A percentile compares a stretch with the other conserved stretches of the same genome.
These are phyloP conservation scores for Acaromyces ingoldii DNA, from an alignment of 1,284 basidiomycete species.

Conservation along the genomic window DNA sequence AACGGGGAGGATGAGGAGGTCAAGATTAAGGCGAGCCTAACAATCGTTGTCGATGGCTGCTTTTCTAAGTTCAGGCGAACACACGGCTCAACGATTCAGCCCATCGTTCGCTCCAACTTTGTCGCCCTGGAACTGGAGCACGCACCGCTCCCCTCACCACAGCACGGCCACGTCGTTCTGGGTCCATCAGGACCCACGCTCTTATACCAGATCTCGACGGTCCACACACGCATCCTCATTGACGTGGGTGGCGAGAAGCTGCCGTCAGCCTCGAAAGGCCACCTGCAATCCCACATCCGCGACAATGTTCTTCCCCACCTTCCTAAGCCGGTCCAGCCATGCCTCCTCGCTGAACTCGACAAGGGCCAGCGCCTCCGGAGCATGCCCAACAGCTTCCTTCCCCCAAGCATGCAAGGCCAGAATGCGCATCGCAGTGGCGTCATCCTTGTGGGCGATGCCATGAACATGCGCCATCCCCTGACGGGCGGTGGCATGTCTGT, in stretches of 20 bases:
- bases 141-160: slow-evolving; percentile 69
- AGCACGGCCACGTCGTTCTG: slow-evolving; percentile 64
- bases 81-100: slow-evolving; percentile 55
- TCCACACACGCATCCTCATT: slow-evolving; percentile 82
- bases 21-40: slow-evolving; percentile 65
- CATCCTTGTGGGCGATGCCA: slow-evolving; percentile 85
- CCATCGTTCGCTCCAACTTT: slow-evolving; percentile 67
- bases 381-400: slow-evolving; percentile 96
- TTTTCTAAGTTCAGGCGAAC: slow-evolving; percentile 73
- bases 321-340: slow-evolving; percentile 35
- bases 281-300: slow-evolving; percentile 43
- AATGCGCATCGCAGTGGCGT: slow-evolving; percentile 61
- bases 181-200: slow-evolving; percentile 12
- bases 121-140: slow-evolving; percentile 74
- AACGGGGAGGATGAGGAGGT: slow-evolving; percentile 2
- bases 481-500: slow-evolving; percentile 65
- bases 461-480: slow-evolving; percentile 98
- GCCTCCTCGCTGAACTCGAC: slow-evolving; percentile 31
- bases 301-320: slow-evolving; percentile 40
- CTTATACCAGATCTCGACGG: slow-evolving; percentile 52
- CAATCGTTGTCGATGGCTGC: slow-evolving; percentile 88
- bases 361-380: slow-evolving; percentile 56
- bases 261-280: slow-evolving; percentile 66
- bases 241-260: slow-evolving; percentile 77
- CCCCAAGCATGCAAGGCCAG: slow-evolving; percentile 73